Evolutionary conservation across 2,329 filamentous ascomycete genomes (phyloP), one percentile per base, ranked within the genome.

Genomic region (Thielaviopsis punctulata): DNA sequence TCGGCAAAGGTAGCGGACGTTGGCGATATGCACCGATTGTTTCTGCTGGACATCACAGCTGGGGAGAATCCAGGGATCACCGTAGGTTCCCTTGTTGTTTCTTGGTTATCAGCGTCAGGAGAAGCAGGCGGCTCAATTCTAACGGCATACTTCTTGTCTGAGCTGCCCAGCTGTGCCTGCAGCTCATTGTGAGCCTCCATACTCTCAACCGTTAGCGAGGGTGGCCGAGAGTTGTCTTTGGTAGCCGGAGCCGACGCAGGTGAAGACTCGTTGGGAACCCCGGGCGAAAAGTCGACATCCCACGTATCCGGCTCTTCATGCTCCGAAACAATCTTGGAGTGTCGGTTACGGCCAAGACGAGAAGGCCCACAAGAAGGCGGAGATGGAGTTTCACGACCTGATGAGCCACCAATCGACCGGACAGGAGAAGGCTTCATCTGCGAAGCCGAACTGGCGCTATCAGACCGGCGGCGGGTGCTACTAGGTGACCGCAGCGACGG

Each of bases 211-310:
- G 77, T 80, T 53, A 80, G 60, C 0, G 77, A 81, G 3, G 68
- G 71, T 9, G 72, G 66, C 25, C 75, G 66, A 10, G 74, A 77
- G 5, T 62, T 66, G 57, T 78, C 78, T 41, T 75, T 69, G 59
- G 77, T 82, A 1, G 76, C 79, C 1, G 77, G 75, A 1, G 77
- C 77, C 3, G 79, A 82, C 7, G 81, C 65, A 13, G 78, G 82
- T 1, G 79, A 80, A 41, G 72, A 72, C 44, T 78, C 71, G 30
- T 66, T 61, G 1, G 78, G 78, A 27, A 81, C 71, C 7, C 66
- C 64, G 9, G 77, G 79, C 9, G 78, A 73, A 53, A 71, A 79
- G 61, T 81, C 78, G 52, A 79, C 75, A 0, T 77, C 80, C 23
- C 74, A 69, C 57, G 73, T 69, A 52, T 76, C 72, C 25, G 68